A percentile compares a stretch with the other conserved stretches of the same genome.
Conservation (phyloP, 352 stramenopile genomes). For the Discostella stelligera region DNA sequence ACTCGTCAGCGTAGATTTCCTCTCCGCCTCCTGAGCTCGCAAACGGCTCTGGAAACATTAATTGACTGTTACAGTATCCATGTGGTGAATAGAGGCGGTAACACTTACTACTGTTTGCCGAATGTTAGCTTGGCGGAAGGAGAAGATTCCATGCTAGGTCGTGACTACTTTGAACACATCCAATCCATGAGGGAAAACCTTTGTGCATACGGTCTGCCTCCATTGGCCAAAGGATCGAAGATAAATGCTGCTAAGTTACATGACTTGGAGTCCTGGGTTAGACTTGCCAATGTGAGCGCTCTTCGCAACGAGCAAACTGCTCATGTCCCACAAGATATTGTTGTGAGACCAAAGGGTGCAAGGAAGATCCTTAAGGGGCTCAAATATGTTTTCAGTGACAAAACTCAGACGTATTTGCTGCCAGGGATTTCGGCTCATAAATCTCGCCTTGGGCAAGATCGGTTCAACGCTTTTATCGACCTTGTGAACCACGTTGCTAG, state of each 20-base stretch:
- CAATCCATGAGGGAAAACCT: constrained; percentile 41
- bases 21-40: constrained; percentile 8
- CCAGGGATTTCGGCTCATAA: constrained; percentile 13
- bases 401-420: constrained; percentile 10
- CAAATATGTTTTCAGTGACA: constrained; percentile 25
- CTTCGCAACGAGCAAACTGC: constrained; percentile 5
- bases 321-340: constrained; percentile 7
- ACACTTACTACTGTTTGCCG: constrained; percentile 25
- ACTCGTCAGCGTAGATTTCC: constrained; percentile 10
- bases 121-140: constrained; percentile 1
- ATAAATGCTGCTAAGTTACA: constrained; percentile 5
- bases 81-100: constrained; percentile 4
- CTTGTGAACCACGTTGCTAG: constrained; percentile 45
- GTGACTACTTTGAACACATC: constrained; percentile 25
- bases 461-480: constrained; percentile 29
- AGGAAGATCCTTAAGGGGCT: constrained; percentile 28
- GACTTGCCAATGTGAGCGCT: constrained; percentile 30
- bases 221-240: constrained; percentile 14
- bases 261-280: constrained; percentile 35
- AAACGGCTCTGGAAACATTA: constrained; percentile 11
- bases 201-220: constrained; percentile 41
- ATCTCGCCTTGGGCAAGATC: constrained; percentile 14
- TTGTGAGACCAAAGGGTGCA: constrained; percentile 17
- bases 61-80: constrained; percentile 22
- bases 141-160: constrained; percentile 9